Evolutionary conservation across 768 basidiomycete species (phyloP), one percentile per base, ranked within the genome.

Genomic region (Panaeolus papilionaceus): DNA sequence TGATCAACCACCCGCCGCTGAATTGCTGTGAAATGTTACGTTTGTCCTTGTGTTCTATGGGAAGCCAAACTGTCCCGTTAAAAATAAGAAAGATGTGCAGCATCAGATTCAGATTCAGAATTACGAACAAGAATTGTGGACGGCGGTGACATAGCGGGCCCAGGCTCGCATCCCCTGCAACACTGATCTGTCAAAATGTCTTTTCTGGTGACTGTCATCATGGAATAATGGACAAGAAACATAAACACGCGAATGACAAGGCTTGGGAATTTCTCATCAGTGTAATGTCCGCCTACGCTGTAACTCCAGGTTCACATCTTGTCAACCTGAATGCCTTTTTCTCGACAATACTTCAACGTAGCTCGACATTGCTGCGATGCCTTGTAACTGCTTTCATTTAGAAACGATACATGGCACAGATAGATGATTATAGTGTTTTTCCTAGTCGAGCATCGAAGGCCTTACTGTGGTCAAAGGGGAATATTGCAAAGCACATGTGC

Each of bases 191-290:
- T 49, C 47, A 58, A 37, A 4, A 58, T 58, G 8, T 58, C 28
- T 58, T 33, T 58, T 58, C 54, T 58, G 33, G 16, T 33, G 54
- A 51, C 3, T 51, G 49, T 10, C 49, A 51, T 26, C 49, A 58
- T 14, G 54, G 16, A 33, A 58, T 37, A 58, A 14, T 33, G 33
- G 54, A 58, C 54, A 58, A 58, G 14, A 58, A 37, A 58, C 28
- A 33, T 16, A 58, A 18, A 12, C 54, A 58, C 33, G 54, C 26
- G 54, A 33, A 58, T 58, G 54, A 58, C 54, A 58, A 33, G 28
- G 26, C 54, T 58, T 58, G 54, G 28, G 54, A 58, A 58, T 58
- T 51, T 51, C 33, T 58, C 33, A 33, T 33, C 28, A 58, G n/a
- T 1, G 8, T 33, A 16, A 33, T 37, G 16, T 20, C 11, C 20